Percentiles rank a stretch among this genome's conserved stretches.
Conservation (phyloP, 1,139 yeast species). For the Kluyveromyces sp. region DNA sequence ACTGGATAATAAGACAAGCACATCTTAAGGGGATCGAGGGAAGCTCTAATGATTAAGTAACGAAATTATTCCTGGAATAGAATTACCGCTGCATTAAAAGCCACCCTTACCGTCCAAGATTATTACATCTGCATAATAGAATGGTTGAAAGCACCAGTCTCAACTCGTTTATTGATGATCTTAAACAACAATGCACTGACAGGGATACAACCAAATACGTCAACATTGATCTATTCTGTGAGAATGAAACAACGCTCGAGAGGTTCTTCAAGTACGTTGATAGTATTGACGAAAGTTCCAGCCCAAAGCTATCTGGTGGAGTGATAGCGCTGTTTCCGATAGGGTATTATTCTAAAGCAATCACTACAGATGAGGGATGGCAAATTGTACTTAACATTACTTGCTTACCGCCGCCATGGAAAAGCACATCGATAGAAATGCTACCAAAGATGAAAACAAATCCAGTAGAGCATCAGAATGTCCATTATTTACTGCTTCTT, state of each 20-base stretch:
- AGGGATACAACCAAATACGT: background rate
- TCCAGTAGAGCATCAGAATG: background rate
- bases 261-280: constrained; percentile 8
- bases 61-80: too few relatives aligned
- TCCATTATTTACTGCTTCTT: background rate
- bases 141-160: background rate
- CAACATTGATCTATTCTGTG: constrained; percentile 1
- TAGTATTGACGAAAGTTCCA: constrained; percentile 3
- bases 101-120: too few relatives aligned
- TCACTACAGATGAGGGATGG: constrained; percentile 7
- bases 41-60: too few relatives aligned
- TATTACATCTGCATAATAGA: too few relatives aligned
- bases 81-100: too few relatives aligned
- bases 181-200: background rate
- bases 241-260: constrained; percentile 3
- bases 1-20: too few relatives aligned
- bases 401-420: background rate
- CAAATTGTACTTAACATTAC: background rate
- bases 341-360: constrained; percentile 6
- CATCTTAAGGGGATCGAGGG: too few relatives aligned
- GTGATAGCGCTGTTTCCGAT: constrained; percentile 1
- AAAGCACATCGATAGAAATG: constrained; percentile 1
- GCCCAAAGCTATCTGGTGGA: background rate
- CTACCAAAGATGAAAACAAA: background rate
- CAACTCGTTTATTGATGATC: background rate